These are phyloP conservation scores for Willaertia magna DNA, from an alignment of 208 protist genomes.

Conservation along the genomic window DNA sequence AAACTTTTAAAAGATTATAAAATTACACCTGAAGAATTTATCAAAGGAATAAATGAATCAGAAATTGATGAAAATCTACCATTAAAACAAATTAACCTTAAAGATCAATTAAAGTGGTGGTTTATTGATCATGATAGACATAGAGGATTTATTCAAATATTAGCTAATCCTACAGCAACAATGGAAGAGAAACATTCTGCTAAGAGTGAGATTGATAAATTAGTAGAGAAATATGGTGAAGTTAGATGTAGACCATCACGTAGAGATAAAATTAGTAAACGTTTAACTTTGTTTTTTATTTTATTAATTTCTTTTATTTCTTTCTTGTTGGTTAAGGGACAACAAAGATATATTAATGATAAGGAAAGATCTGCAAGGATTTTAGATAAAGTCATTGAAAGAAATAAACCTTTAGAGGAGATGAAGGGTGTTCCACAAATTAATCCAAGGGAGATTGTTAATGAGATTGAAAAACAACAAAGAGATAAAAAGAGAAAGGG, in stretches of 20 bases:
- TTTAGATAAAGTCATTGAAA: neutral
- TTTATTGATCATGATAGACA: neutral
- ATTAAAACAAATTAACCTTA: neutral
- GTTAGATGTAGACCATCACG: neutral
- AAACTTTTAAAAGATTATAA: neutral
- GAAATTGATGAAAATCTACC: neutral
- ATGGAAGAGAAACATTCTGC: neutral
- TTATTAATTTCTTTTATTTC: neutral
- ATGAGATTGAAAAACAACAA: neutral
- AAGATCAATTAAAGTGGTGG: neutral
- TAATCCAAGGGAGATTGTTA: neutral
- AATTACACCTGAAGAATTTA: neutral
- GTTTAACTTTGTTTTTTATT: neutral
- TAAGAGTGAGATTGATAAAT: neutral
- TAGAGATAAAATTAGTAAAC: neutral
- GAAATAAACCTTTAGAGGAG: neutral
- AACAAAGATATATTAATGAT: no score
- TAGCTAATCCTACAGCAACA: neutral
- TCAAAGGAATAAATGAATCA: neutral
- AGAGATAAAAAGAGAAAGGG: no score
- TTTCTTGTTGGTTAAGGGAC: no score
- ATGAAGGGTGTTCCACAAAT: neutral
- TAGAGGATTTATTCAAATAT: neutral
- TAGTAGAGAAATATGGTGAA: neutral
- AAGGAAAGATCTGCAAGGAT: neutral